Percentiles rank a stretch among this genome's conserved stretches.
phyloP scores from a whole-genome alignment of 129 eudicot species.

The Flaveria bidentis region DNA sequence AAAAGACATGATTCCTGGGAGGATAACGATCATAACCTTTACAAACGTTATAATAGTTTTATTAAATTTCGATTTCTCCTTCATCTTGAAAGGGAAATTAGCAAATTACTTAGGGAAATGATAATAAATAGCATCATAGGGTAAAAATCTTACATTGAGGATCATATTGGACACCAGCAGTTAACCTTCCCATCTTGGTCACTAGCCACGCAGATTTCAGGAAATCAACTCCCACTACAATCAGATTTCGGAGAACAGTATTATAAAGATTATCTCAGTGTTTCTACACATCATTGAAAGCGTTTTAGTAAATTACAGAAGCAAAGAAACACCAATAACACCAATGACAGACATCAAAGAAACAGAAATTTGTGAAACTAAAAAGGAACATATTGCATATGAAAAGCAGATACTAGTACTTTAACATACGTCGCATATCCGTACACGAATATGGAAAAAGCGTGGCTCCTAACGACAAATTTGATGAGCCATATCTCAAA shows the following conservation, averaged over 20 bases:
- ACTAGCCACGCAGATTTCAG: constrained; percentile 93
- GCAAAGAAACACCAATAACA: neutral
- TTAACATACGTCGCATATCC: constrained; percentile 21
- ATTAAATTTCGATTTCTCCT: neutral
- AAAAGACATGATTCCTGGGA: too few species aligned
- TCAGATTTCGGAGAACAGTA: constrained; percentile 12
- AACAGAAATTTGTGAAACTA: constrained; percentile 4
- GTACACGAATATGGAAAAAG: constrained; percentile 66
- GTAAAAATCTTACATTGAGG: constrained; percentile 66
- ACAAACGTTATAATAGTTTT: neutral
- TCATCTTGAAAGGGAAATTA: neutral
- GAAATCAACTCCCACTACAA: constrained; percentile 61
- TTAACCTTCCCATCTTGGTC: constrained; percentile 81
- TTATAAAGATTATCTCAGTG: neutral
- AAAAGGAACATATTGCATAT: constrained; percentile 1
- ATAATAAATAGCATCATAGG: neutral
- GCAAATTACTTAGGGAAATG: neutral
- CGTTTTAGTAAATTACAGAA: neutral
- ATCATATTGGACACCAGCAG: constrained; percentile 87
- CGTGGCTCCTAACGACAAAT: constrained; percentile 78
- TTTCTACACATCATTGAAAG: neutral
- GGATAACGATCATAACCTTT: neutral
- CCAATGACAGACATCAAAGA: constrained; percentile 15
- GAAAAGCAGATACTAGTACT: constrained; percentile 9
- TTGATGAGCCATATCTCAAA: constrained; percentile 81